Evolutionary conservation across 169 alveolate genomes (phyloP).

Genomic region (Plasmodium berghei): DNA sequence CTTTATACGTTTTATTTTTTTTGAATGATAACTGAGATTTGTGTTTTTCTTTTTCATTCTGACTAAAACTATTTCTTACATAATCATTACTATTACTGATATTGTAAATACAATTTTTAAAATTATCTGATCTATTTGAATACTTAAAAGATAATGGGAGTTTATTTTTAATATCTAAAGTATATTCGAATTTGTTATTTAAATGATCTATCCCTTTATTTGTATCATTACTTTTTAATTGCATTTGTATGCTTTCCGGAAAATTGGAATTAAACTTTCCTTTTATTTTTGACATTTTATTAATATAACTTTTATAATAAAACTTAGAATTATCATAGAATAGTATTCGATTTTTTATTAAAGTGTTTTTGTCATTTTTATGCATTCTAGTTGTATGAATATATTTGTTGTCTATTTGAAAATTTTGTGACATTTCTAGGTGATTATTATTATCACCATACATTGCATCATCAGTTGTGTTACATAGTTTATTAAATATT

Average conservation of each 20-base stretch:
- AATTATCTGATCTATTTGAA: background rate
- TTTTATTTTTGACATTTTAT: background rate
- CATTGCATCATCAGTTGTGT: background rate
- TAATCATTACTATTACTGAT: background rate
- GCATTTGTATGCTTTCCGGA: background rate
- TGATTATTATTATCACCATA: constrained; percentile 3
- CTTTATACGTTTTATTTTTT: background rate
- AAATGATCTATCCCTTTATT: constrained; percentile 4
- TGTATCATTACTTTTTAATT: background rate
- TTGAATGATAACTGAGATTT: background rate
- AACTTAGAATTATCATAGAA: background rate
- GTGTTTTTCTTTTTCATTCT: constrained; percentile 4
- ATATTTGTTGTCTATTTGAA: background rate
- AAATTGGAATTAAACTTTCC: constrained; percentile 12
- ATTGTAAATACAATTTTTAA: constrained; percentile 1
- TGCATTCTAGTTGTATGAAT: background rate
- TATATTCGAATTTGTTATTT: constrained; percentile 2
- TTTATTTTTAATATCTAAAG: constrained; percentile 3
- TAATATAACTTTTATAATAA: constrained; percentile 1
- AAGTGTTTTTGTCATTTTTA: background rate
- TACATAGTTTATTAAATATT: no score
- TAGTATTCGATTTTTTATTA: background rate
- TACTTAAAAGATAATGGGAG: background rate
- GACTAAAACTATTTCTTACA: background rate
- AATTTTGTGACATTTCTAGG: background rate